Conservation (phyloP, 108 stramenopile genomes). For the Poteriospumella lacustris region DNA sequence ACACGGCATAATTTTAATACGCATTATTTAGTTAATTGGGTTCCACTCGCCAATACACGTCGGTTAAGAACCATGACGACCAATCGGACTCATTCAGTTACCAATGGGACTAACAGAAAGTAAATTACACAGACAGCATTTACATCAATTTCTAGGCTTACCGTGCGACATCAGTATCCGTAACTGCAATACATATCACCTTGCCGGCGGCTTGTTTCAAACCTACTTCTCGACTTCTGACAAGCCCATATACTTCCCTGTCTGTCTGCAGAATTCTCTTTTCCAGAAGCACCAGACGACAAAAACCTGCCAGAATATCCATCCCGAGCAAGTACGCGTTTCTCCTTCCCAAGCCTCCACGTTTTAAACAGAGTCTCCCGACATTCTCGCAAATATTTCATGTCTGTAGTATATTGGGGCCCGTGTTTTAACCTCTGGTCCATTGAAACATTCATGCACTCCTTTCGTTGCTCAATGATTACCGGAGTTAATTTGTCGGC, state of each 20-base stretch:
- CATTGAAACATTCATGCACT: conserved; percentile 8
- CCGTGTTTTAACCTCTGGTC: conserved; percentile 6
- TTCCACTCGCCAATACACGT: conserved; percentile 6
- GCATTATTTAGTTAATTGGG: conserved; percentile 8
- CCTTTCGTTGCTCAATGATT: conserved; percentile 7
- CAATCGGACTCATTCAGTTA: conserved; percentile 7
- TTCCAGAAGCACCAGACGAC: conserved; percentile 6
- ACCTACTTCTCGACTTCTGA: conserved; percentile 7
- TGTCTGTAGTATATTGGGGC: conserved; percentile 7
- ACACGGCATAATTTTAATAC: conserved; percentile 8
- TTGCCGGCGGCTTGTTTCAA: conserved; percentile 6
- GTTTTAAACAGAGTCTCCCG: conserved; percentile 7
- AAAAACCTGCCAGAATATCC: conserved; percentile 7
- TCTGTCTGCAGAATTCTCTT: conserved; percentile 7
- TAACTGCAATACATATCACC: conserved; percentile 8
- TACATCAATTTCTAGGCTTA: conserved; percentile 8
- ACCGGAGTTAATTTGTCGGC: conserved; percentile 6
- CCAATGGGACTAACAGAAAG: conserved; percentile 7
- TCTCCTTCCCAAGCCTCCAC: conserved; percentile 6
- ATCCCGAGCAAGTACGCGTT: conserved; percentile 6
- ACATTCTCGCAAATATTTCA: conserved; percentile 8
- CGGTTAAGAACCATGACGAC: conserved; percentile 6
- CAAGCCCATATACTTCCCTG: conserved; percentile 6
- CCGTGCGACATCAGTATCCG: conserved; percentile 6
- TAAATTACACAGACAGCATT: conserved; percentile 8